These are phyloP conservation scores for Fraxinus excelsior DNA, from an alignment of 257 asterid species.

Conservation along the genomic window DNA sequence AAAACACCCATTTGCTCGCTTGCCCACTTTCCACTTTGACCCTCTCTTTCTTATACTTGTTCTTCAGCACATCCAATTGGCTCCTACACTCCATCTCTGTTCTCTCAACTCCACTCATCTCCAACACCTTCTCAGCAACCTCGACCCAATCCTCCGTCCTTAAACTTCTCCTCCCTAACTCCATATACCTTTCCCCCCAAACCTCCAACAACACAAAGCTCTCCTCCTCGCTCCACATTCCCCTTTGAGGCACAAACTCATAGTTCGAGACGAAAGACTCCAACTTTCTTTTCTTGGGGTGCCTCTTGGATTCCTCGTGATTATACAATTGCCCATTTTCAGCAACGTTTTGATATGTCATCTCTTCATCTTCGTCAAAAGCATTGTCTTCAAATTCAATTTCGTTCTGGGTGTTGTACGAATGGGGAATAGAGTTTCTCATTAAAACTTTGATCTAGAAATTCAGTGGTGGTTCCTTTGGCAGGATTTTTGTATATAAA, in stretches of 20 bases:
- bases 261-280: conserved; percentile 60
- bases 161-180: conserved; percentile 74
- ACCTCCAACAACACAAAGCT: conserved; percentile 66
- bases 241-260: conserved; percentile 52
- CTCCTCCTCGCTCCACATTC: conserved; percentile 71
- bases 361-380: conserved; percentile 57
- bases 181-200: conserved; percentile 87
- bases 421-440: conserved; percentile 60
- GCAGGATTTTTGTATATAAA: background rate
- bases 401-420: conserved; percentile 32
- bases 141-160: conserved; percentile 79
- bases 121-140: conserved; percentile 69
- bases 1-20: conserved; percentile 75
- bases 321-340: conserved; percentile 41
- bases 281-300: conserved; percentile 71
- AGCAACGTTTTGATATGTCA: conserved; percentile 36
- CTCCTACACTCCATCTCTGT: conserved; percentile 64
- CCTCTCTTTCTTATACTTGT: conserved; percentile 79
- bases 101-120: conserved; percentile 64
- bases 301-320: conserved; percentile 54
- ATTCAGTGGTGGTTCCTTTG: background rate
- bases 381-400: conserved; percentile 44
- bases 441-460: conserved; percentile 37
- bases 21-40: conserved; percentile 68
- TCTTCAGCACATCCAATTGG: conserved; percentile 72